Percentiles rank a stretch among this genome's conserved stretches.
These are phyloP conservation scores for Alternaria incomplexa DNA, from an alignment of 2,329 filamentous ascomycete species.

Conservation along the genomic window DNA sequence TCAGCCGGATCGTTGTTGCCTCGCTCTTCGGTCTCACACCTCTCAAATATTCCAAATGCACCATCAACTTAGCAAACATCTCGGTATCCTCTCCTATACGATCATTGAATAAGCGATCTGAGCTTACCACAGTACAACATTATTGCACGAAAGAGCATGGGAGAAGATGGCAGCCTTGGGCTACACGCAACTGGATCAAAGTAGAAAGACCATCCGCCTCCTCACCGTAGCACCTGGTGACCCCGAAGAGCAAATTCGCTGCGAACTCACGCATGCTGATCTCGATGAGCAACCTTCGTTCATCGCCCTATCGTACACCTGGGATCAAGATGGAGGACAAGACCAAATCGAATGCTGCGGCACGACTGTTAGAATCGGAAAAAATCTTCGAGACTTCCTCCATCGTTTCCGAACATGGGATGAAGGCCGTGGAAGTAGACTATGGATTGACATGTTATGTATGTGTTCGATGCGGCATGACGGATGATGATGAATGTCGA, in stretches of 20 bases:
- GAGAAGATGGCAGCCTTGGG: not conserved
- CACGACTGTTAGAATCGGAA: too few relatives aligned
- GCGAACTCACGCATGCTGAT: not conserved
- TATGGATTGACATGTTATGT: not conserved
- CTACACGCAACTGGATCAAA: not conserved
- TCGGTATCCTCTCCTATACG: too few relatives aligned
- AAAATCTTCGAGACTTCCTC: not conserved
- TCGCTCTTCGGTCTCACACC: not conserved
- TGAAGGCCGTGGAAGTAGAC: not conserved
- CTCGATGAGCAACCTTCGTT: not conserved
- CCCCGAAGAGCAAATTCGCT: not conserved
- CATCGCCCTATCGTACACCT: not conserved
- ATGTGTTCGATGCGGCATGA: not conserved
- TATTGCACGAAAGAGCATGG: not conserved
- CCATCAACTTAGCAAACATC: too few relatives aligned
- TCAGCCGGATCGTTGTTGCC: not conserved
- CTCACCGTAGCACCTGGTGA: not conserved
- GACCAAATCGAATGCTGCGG: not conserved
- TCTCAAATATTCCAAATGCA: too few relatives aligned
- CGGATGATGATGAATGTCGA: too few relatives aligned
- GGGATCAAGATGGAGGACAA: not conserved
- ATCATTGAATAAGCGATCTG: fast-evolving
- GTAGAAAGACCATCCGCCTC: not conserved
- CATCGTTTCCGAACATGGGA: not conserved
- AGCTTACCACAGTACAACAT: not conserved